A percentile compares a stretch with the other conserved stretches of the same genome.
These are phyloP conservation scores for Oryza coarctata DNA, from an alignment of 176 grass and related monocot species.

Conservation along the genomic window DNA sequence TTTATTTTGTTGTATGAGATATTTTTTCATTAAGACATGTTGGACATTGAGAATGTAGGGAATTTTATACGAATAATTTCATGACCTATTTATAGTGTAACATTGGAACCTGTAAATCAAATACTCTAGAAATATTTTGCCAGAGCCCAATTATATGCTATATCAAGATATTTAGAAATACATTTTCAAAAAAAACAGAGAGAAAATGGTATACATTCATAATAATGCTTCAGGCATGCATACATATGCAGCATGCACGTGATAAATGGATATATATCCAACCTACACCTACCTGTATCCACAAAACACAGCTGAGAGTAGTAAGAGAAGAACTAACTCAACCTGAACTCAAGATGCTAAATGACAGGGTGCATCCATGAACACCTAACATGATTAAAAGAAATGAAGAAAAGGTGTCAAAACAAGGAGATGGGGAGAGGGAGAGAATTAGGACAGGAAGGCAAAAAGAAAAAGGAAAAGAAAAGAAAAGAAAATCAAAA, in stretches of 20 bases:
- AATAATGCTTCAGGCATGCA: background rate
- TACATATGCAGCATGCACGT: background rate
- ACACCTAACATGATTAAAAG: background rate
- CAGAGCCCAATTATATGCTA: background rate
- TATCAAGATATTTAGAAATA: background rate
- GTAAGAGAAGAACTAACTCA: slow-evolving; percentile 8
- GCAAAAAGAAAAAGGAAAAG: background rate
- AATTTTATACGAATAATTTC: background rate
- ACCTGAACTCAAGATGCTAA: background rate
- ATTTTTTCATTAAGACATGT: background rate
- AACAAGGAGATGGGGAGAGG: slow-evolving; percentile 37
- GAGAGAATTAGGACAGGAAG: slow-evolving; percentile 7
- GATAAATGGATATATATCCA: background rate
- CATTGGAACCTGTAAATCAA: background rate
- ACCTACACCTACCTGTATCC: background rate
- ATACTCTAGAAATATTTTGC: background rate
- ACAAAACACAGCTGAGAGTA: background rate
- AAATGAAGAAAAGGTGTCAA: slow-evolving; percentile 25
- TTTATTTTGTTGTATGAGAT: background rate
- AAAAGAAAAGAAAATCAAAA: background rate
- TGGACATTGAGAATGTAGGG: background rate
- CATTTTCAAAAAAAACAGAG: background rate
- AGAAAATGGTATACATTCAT: background rate
- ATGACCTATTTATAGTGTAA: background rate
- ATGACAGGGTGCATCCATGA: background rate